Evolutionary conservation across 768 basidiomycete genomes (phyloP).

Genomic region (Glaciozyma antarctica): DNA sequence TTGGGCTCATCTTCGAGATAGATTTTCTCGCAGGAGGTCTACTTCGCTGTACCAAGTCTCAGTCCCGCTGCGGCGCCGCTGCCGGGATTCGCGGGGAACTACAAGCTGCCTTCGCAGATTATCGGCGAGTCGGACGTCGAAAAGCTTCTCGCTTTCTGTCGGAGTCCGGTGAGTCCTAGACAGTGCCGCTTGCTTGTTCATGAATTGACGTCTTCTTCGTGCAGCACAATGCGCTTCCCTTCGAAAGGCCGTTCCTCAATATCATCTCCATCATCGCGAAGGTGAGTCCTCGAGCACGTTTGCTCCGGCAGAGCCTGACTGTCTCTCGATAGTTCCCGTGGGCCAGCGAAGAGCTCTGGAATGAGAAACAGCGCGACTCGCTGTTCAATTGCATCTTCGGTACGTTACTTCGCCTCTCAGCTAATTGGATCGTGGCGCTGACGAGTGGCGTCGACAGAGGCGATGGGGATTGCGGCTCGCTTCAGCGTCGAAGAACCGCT

Average conservation of each 20-base stretch:
- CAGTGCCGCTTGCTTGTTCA: background rate
- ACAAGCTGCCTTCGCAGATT: background rate
- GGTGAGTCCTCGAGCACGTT: background rate
- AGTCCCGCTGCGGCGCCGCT: background rate
- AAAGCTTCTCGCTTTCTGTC: background rate
- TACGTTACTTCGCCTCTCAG: background rate
- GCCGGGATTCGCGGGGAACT: background rate
- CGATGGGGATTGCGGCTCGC: no score
- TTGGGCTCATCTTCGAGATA: background rate
- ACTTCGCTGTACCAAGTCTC: background rate
- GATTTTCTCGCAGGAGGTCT: background rate
- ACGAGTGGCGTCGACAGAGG: no score
- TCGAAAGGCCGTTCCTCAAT: constrained; percentile 21
- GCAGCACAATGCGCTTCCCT: background rate
- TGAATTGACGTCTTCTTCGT: background rate
- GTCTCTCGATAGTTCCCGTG: constrained; percentile 12
- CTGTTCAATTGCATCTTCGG: background rate
- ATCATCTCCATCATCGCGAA: constrained; percentile 15
- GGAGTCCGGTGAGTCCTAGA: background rate
- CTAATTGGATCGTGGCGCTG: no score
- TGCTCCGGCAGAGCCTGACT: background rate
- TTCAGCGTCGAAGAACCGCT: no score
- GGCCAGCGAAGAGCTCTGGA: constrained; percentile 8
- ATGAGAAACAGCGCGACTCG: constrained; percentile 2
- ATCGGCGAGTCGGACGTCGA: background rate